These are phyloP conservation scores for Leishmania gerbilli DNA, from an alignment of 208 protist genomes.

Conservation along the genomic window DNA sequence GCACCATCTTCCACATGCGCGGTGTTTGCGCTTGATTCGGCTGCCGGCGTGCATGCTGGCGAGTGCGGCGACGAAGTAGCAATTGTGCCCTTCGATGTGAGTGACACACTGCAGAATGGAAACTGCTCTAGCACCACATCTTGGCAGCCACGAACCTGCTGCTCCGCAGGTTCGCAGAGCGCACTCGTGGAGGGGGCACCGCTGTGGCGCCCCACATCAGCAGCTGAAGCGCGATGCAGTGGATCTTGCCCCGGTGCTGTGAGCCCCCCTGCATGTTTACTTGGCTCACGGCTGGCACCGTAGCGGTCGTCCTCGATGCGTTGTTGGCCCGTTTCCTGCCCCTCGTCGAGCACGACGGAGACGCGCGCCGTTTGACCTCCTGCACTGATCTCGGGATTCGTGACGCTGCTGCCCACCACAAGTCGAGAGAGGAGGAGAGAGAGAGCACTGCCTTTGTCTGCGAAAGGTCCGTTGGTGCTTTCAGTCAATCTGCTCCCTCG, in stretches of 20 bases:
- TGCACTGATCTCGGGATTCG: not conserved
- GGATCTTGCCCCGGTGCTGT: not conserved
- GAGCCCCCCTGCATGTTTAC: not conserved
- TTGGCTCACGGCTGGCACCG: not conserved
- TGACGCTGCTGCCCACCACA: not conserved
- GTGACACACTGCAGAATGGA: not conserved
- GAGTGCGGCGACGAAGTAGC: not conserved
- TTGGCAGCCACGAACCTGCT: not conserved
- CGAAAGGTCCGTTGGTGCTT: not conserved
- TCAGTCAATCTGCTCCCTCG: not conserved
- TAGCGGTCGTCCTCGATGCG: not conserved
- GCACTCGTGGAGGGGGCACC: not conserved
- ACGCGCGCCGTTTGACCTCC: constrained; percentile 6
- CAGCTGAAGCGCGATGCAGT: not conserved
- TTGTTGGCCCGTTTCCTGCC: constrained; percentile 11
- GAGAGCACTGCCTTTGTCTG: not conserved
- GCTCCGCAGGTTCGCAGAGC: not conserved
- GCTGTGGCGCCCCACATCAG: not conserved
- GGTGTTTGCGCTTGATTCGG: not conserved
- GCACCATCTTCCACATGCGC: not conserved
- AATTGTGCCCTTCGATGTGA: not conserved
- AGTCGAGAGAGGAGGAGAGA: not conserved
- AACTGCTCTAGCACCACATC: constrained; percentile 3
- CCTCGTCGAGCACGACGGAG: constrained; percentile 15
- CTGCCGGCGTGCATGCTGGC: not conserved